phyloP scores from a whole-genome alignment of 2,329 filamentous ascomycete genomes.

The Fusarium aywerte region DNA sequence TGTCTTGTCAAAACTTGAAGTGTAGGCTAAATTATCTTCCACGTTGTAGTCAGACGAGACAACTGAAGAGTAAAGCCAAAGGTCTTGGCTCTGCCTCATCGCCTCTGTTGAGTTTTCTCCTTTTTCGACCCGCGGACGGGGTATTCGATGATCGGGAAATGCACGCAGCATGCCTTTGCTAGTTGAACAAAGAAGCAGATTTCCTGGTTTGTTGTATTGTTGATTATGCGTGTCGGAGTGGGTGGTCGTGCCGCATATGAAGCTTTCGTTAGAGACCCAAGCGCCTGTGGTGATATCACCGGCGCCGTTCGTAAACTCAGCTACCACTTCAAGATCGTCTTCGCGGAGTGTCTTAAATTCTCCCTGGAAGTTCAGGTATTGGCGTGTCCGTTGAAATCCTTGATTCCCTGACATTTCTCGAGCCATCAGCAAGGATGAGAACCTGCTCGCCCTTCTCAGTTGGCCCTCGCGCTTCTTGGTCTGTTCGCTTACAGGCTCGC shows the following conservation, averaged over 20 bases:
- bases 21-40: conserved; percentile 60
- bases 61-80: conserved; percentile 72
- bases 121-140: conserved; percentile 62
- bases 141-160: conserved; percentile 67
- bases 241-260: conserved; percentile 70
- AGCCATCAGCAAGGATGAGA: conserved; percentile 59
- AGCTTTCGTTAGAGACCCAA: conserved; percentile 65
- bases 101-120: conserved; percentile 66
- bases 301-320: conserved; percentile 70
- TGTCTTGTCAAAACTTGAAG: conserved; percentile 70
- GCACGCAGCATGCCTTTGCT: conserved; percentile 58
- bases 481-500: conserved; percentile 18
- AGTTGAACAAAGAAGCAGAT: conserved; percentile 66
- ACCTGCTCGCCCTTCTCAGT: conserved; percentile 33
- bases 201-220: conserved; percentile 73
- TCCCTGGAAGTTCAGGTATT: conserved; percentile 58
- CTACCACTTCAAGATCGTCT: conserved; percentile 61
- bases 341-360: conserved; percentile 60
- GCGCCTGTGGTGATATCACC: conserved; percentile 69
- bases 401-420: conserved; percentile 61
- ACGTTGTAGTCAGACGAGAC: conserved; percentile 69
- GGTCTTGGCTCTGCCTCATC: conserved; percentile 68
- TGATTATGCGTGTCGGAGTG: conserved; percentile 72
- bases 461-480: conserved; percentile 18
- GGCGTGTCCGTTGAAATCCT: conserved; percentile 55